Evolutionary conservation across 208 protist species (phyloP), one percentile per base, ranked within the genome.

Genomic region (Lotmaria passim): DNA sequence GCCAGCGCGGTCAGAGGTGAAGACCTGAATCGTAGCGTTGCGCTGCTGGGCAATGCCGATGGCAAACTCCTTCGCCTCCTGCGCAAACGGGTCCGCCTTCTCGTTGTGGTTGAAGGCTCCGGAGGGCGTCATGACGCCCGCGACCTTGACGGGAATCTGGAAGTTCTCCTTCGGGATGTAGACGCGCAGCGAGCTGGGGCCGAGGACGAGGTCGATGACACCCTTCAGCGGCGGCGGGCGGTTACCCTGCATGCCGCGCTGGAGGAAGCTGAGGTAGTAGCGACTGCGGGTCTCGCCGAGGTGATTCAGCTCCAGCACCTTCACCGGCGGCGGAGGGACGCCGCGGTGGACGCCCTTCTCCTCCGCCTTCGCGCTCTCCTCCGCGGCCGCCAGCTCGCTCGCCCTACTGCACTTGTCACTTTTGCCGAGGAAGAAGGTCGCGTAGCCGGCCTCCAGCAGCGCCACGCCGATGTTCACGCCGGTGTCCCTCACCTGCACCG

Each of bases 261-360:
- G 93, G 2, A 97, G 81, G 60, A 95, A 97, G 69, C 83, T 92
- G 28, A 95, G 80, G 74, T 95, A 97, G 75, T 95, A 92, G 62
- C 85, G 86, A 28, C 81, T 82, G 55, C 86, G 82, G 34, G 80
- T 83, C 62, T 88, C 89, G 41, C 90, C 90, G 26, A 97, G 81
- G 65, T 83, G 90, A 75, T 80, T 89, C 33, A 97, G 76, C 79
- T 97, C 93, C 6, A 93, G 69, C 33, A 94, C 55, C 65, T 79
- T 93, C 67, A 82, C 73, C 50, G 73, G 72, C n/a, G 77, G 75
- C 6, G 7, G 62, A n/a, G 75, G 48, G 17, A 26, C 60, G 17
- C 56, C 78, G 38, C 77, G 69, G 71, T 94, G 84, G 4, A 90
- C 44, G 26, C 90, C 93, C 57, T 75, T 74, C 52, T 75, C 51